A percentile compares a stretch with the other conserved stretches of the same genome.
phyloP scores from a whole-genome alignment of 2,329 filamentous ascomycete genomes.

The Ascosphaera acerosa region DNA sequence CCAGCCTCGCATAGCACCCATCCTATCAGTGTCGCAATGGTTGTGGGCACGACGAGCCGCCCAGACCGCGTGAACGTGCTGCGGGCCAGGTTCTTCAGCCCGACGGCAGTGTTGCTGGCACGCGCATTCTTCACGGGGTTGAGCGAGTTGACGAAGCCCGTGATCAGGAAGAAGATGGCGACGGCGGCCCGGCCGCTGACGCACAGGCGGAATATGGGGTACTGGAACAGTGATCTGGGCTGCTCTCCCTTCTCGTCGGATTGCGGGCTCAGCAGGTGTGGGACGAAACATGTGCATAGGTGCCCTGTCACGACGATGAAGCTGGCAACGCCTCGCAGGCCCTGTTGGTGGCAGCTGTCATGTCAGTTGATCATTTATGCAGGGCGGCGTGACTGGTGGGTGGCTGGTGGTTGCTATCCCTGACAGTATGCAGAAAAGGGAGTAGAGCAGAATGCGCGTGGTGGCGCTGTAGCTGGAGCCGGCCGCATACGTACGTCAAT shows the following conservation, averaged over 20 bases:
- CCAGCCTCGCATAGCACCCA: slow-evolving; percentile 9
- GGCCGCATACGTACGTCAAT: slow-evolving; percentile 6
- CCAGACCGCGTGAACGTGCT: slow-evolving; percentile 8
- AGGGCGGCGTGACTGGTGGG: no score
- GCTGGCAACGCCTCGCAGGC: slow-evolving; percentile 18
- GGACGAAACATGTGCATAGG: slow-evolving; percentile 18
- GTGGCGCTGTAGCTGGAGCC: no score
- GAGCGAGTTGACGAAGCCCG: slow-evolving; percentile 11
- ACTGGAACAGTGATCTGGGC: slow-evolving; percentile 7
- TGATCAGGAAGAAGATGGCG: slow-evolving; percentile 11
- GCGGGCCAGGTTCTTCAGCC: slow-evolving; percentile 7
- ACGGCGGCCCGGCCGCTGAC: slow-evolving; percentile 8
- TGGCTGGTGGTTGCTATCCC: no score
- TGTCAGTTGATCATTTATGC: no score
- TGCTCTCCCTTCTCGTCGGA: slow-evolving; percentile 5
- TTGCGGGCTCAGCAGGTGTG: slow-evolving; percentile 16
- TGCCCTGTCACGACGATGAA: slow-evolving; percentile 20
- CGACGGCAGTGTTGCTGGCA: slow-evolving; percentile 7
- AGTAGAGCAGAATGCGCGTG: no score
- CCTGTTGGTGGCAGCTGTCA: no score
- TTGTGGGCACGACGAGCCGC: slow-evolving; percentile 9
- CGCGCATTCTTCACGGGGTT: slow-evolving; percentile 9
- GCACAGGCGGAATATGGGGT: slow-evolving; percentile 9
- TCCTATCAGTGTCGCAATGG: slow-evolving; percentile 6
- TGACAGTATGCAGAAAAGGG: no score